Evolutionary conservation across 2,329 filamentous ascomycete species (phyloP).

Genomic region (Beauveria brongniartii): DNA sequence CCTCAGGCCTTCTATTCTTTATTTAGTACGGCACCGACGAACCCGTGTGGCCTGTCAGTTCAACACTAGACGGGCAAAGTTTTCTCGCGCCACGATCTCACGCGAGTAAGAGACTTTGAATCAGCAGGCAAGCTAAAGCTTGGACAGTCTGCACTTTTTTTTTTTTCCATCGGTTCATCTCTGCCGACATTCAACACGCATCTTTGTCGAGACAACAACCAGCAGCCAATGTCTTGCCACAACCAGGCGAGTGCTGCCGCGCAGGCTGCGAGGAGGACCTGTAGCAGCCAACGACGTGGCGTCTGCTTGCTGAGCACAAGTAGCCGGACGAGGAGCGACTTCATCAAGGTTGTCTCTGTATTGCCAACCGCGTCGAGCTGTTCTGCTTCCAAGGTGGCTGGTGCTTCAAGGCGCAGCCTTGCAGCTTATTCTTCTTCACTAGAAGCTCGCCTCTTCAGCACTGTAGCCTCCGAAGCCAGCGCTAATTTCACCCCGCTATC

Average conservation of each 20-base stretch:
- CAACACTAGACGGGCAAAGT: background rate
- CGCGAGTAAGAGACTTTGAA: background rate
- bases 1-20: background rate
- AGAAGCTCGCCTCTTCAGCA: background rate
- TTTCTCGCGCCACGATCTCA: background rate
- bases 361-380: background rate
- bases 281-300: too few species aligned
- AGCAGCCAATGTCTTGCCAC: constrained; percentile 5
- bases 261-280: background rate
- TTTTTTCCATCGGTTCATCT: background rate
- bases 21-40: background rate
- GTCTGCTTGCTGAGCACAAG: background rate
- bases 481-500: background rate
- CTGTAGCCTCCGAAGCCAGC: background rate
- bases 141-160: background rate
- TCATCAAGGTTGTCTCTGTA: background rate
- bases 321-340: background rate
- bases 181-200: background rate
- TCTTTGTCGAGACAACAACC: background rate
- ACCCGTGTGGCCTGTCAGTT: background rate
- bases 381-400: background rate
- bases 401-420: background rate
- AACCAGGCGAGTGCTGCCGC: constrained; percentile 6
- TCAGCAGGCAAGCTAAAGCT: background rate
- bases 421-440: background rate